Base-by-base conservation (phyloP, 2,329 filamentous ascomycete species). In the Talaromyces sp. region DNA sequence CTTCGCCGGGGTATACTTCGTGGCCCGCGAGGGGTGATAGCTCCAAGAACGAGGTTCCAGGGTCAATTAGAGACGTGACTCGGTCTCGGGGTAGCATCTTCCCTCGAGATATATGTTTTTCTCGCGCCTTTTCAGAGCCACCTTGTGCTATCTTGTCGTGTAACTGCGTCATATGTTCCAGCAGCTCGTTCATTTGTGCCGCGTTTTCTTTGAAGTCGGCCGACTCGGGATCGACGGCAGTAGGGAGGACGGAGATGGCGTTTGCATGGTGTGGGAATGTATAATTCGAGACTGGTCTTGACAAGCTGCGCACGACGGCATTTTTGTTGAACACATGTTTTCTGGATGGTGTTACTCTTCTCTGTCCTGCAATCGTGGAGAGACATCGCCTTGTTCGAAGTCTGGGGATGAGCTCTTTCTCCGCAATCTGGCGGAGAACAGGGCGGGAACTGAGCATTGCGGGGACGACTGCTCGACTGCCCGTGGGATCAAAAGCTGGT, bases 71-170 rank as follows among this genome's bases (percentile, higher is more conserved):
- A 4, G 92, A 90, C 0, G 92, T 90, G 62, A 99, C 87, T 39
- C 94, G 89, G 77, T 98, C 94, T 69, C 95, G 84, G 2, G 93
- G 92, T 64, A 99, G 85, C 93, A 98, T 97, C 84, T 98, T 98
- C 69, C 92, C 91, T 71, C 93, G 85, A 39, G 89, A 87, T 24
- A 96, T 79, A 75, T 98, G 94, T 81, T 97, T 97, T 69, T 94
- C 88, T 66, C 90, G 85, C 3, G 94, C 91, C 77, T 95, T 95
- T 65, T 89, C 85, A 1, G 91, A 81, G 0, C 95, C 95, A 62
- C 94, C 94, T 68, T 86, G 84, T 60, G 92, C 86, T 64, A 92
- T 90, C 69, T 84, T 87, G 56, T 83, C 80, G 66, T 94, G 92
- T 66, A 98, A 83, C 62, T 83, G 82, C 66, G 89, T 85, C 72